phyloP scores from a whole-genome alignment of 1,139 yeast genomes.

The Scheffersomyces titani region DNA sequence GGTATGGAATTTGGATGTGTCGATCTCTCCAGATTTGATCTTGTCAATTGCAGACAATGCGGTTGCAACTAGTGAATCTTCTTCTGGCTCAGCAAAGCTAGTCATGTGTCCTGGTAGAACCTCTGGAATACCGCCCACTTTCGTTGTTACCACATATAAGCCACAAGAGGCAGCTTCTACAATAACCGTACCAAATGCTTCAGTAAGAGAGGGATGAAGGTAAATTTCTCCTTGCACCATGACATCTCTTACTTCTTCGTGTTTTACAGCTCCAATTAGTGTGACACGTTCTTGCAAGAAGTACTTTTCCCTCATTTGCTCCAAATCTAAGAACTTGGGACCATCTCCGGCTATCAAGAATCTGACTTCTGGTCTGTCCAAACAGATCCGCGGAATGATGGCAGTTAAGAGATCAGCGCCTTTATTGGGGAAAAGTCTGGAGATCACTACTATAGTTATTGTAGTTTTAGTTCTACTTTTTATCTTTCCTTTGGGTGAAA shows the following conservation, averaged over 20 bases:
- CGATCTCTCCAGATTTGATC: conserved; percentile 58
- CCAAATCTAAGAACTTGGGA: conserved; percentile 89
- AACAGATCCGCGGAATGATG: conserved; percentile 82
- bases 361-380: conserved; percentile 59
- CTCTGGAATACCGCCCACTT: conserved; percentile 97
- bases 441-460: conserved; percentile 87
- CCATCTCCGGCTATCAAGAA: conserved; percentile 96
- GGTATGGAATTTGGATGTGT: conserved; percentile 75
- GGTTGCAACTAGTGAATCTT: conserved; percentile 72
- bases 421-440: conserved; percentile 91
- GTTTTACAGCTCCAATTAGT: conserved; percentile 83
- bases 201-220: conserved; percentile 90
- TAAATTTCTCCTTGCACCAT: conserved; percentile 95
- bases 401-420: conserved; percentile 91
- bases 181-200: conserved; percentile 95
- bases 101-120: conserved; percentile 95
- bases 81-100: conserved; percentile 82
- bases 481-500: conserved; percentile 50
- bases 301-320: conserved; percentile 90
- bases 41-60: conserved; percentile 64
- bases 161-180: conserved; percentile 99
- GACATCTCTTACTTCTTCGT: conserved; percentile 89
- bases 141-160: conserved; percentile 87
- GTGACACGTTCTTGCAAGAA: conserved; percentile 87
- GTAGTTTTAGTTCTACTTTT: conserved; percentile 14